Evolutionary conservation across 768 basidiomycete species (phyloP), one percentile per base, ranked within the genome.

Genomic region (Lentinus brumalis): DNA sequence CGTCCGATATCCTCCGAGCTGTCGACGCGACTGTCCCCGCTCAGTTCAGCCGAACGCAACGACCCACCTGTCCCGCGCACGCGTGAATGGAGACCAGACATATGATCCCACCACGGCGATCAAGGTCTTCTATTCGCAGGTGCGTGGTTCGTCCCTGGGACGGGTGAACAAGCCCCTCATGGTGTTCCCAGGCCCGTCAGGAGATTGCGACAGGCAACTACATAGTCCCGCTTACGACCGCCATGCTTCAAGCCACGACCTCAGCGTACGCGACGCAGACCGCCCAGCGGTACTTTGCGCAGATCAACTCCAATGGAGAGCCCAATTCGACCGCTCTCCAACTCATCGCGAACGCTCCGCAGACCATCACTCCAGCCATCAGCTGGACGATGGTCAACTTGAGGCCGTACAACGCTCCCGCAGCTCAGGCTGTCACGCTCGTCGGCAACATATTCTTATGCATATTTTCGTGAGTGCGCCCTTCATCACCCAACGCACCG

Each of bases 91-190:
- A 9, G 68, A 78, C 56, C 29, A 70, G 8, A 56, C 70, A 6
- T 82, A 79, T 60, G 70, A 78, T 57, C 75, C 76, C 0, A 57
- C 57, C 0, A 58, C 59, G 5, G 77, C 76, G 8, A 74, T 80
- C 46, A 66, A 71, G 5, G 72, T 77, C n/a, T 77, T 73, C 58
- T 82, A 80, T 64, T 63, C 73, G n/a, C 78, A 80, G 64, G 79
- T 70, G 39, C 11, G 66, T 18, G 29, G 32, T 30, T 29, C 18
- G 15, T 14, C 32, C 32, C 14, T 10, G 42, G 21, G 10, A 35
- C 16, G 16, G 16, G 40, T 12, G 35, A 9, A 16, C 12, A 41
- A 6, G 11, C 35, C 4, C 4, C 52, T 58, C 3, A 46, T 38
- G 2, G 15, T 14, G 18, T 5, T 18, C 5, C 3, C 53, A 71